Conservation (phyloP, 2,329 filamentous ascomycete species). For the Septoria linicola region DNA sequence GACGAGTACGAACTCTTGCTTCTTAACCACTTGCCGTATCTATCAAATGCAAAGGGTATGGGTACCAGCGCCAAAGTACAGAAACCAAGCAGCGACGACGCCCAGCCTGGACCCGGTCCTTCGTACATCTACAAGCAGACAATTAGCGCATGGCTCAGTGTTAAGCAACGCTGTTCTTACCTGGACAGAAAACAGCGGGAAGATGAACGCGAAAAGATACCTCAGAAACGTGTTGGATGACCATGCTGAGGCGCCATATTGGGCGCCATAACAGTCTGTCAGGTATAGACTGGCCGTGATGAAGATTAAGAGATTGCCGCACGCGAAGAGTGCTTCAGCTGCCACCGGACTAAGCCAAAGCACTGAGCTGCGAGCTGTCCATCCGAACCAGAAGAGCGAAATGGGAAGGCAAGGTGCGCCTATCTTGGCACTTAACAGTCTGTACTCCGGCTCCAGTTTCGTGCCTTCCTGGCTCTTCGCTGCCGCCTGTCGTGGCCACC, state of each 20-base stretch:
- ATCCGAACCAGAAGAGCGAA: slow-evolving; percentile 39
- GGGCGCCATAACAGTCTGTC: slow-evolving; percentile 23
- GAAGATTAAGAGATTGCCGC: slow-evolving; percentile 41
- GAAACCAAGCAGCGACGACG: slow-evolving; percentile 42
- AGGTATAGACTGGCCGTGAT: slow-evolving; percentile 20
- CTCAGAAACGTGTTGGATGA: slow-evolving; percentile 29
- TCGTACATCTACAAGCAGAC: no score
- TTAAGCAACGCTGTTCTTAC: no score
- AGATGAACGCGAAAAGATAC: slow-evolving; percentile 39
- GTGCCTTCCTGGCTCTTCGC: not conserved
- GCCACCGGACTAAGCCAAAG: slow-evolving; percentile 41
- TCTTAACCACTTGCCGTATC: slow-evolving; percentile 14
- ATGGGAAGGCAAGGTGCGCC: slow-evolving; percentile 33
- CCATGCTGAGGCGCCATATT: slow-evolving; percentile 35
- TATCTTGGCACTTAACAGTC: slow-evolving; percentile 37
- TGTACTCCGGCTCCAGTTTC: slow-evolving; percentile 31
- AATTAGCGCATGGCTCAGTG: no score
- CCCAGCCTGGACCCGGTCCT: slow-evolving; percentile 42
- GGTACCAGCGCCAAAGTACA: slow-evolving; percentile 32
- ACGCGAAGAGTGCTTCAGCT: slow-evolving; percentile 42
- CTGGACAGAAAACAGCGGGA: slow-evolving; percentile 43
- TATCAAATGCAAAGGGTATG: slow-evolving; percentile 31
- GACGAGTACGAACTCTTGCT: slow-evolving; percentile 8
- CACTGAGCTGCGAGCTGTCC: slow-evolving; percentile 33
- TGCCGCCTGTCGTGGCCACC: slow-evolving; percentile 6